A percentile compares a stretch with the other conserved stretches of the same genome.
phyloP scores from a whole-genome alignment of 202 grass and related monocot species.

The Eragrostis tef region DNA sequence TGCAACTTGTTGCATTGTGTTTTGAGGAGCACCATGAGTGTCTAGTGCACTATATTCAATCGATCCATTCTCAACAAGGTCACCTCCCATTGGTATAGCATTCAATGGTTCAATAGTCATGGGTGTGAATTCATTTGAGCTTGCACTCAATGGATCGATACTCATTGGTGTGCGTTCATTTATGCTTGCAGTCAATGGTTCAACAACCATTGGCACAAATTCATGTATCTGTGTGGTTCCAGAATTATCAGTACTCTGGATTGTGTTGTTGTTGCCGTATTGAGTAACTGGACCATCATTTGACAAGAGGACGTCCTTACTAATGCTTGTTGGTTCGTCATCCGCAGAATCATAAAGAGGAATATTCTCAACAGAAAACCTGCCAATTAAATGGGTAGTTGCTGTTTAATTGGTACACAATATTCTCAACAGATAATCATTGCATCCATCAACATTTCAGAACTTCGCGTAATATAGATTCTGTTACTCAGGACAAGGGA shows the following conservation, averaged over 20 bases:
- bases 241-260: conserved; percentile 28
- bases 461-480: not conserved
- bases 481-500: conserved; percentile 13
- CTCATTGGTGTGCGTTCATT: conserved; percentile 54
- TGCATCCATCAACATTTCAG: conserved; percentile 9
- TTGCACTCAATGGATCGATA: conserved; percentile 39
- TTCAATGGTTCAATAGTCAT: conserved; percentile 73
- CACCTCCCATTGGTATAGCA: conserved; percentile 68
- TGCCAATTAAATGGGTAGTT: conserved; percentile 49
- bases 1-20: conserved; percentile 48
- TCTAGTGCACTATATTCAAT: conserved; percentile 48
- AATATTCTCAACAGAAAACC: conserved; percentile 97
- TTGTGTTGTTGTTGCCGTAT: conserved; percentile 40
- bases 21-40: conserved; percentile 39
- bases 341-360: conserved; percentile 97
- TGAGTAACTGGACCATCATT: conserved; percentile 33
- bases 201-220: conserved; percentile 47
- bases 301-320: conserved; percentile 57
- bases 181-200: conserved; percentile 37
- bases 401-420: not conserved
- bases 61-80: conserved; percentile 60
- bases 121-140: conserved; percentile 55
- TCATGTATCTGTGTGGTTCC: conserved; percentile 30
- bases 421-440: not conserved
- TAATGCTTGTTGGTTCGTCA: conserved; percentile 72